Evolutionary conservation across 2,329 filamentous ascomycete genomes (phyloP).

Genomic region (Byssochlamys sp.): DNA sequence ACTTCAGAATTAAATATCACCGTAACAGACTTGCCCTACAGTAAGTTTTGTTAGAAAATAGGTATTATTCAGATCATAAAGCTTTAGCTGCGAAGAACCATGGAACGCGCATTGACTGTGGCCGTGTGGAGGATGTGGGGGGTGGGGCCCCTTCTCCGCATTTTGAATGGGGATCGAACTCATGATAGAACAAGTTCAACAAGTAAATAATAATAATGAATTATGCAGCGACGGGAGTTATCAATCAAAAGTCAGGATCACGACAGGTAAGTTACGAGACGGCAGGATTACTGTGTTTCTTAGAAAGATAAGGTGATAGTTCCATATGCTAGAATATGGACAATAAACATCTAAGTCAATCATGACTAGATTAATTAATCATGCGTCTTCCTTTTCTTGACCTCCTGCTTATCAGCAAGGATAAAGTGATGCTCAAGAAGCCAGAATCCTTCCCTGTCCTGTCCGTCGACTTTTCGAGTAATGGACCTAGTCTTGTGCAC

Average conservation of each 20-base stretch:
- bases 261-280: no score
- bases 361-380: not conserved
- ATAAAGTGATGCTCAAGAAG: conserved; percentile 1
- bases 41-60: no score
- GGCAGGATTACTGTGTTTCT: no score
- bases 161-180: not conserved
- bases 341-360: not conserved
- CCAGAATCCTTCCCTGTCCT: not conserved
- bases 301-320: not conserved
- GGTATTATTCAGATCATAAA: not conserved
- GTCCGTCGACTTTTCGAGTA: not conserved
- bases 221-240: no score
- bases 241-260: no score
- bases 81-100: not conserved
- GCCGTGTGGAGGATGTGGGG: not conserved
- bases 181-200: not conserved
- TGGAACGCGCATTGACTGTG: not conserved
- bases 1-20: no score
- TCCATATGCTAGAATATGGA: not conserved
- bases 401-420: conserved; percentile 1
- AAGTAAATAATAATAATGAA: no score
- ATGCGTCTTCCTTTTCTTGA: not conserved
- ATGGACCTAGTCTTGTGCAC: not conserved
- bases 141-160: not conserved
- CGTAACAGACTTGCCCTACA: no score